Percentiles rank a stretch among this genome's conserved stretches.
Conservation (phyloP, 306 rosid genomes). For the Corylus heterophylla region DNA sequence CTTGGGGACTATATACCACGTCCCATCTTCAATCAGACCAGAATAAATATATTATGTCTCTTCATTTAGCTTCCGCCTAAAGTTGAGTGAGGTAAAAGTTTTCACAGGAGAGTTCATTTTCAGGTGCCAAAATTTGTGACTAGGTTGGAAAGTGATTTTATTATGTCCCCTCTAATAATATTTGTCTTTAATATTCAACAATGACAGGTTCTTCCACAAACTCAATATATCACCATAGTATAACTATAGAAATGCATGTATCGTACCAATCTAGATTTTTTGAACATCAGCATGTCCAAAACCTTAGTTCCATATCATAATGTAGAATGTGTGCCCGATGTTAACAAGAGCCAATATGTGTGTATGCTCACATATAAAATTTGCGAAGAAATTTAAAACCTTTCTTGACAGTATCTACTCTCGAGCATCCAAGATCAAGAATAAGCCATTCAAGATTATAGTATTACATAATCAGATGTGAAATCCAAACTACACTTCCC, state of each 20-base stretch:
- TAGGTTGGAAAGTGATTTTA: background rate
- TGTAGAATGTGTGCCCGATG: background rate
- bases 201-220: constrained; percentile 1
- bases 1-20: background rate
- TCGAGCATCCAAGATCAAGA: constrained; percentile 18
- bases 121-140: background rate
- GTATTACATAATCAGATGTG: constrained; percentile 6
- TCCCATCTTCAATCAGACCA: background rate
- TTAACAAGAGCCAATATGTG: background rate
- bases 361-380: background rate
- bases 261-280: background rate
- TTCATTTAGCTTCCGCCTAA: background rate
- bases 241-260: background rate
- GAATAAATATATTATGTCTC: background rate
- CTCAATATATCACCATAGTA: background rate
- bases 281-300: background rate
- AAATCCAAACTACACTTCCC: constrained; percentile 22
- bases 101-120: background rate
- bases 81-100: background rate
- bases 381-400: background rate
- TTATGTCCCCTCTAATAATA: background rate
- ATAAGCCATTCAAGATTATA: background rate
- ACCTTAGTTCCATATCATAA: background rate
- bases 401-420: background rate
- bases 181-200: background rate